Conservation (phyloP, 75 land plant species). For the Cunninghamia lanceolata region DNA sequence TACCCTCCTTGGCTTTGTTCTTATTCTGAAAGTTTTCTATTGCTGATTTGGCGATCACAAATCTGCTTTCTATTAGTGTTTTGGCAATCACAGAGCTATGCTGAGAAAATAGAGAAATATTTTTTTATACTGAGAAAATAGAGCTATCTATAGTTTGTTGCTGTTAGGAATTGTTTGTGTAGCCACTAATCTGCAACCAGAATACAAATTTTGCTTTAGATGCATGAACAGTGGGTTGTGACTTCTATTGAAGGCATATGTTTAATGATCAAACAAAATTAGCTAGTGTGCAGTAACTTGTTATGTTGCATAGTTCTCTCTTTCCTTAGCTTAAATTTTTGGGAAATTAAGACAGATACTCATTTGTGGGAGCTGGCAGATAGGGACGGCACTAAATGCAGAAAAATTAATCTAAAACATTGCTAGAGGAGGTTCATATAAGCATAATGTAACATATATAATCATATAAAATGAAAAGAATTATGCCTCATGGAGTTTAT, state of each 20-base stretch:
- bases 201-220: neutral
- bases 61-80: neutral
- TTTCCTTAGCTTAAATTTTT: neutral
- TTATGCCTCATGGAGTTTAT: neutral
- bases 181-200: neutral
- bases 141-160: neutral
- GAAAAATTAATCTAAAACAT: neutral
- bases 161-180: neutral
- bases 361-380: neutral
- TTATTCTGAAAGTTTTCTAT: neutral
- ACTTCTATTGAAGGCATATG: neutral
- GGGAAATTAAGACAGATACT: neutral
- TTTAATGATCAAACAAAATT: neutral
- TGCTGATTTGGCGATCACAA: neutral
- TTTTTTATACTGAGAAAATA: neutral
- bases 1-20: neutral
- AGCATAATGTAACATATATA: neutral
- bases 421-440: neutral
- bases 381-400: neutral
- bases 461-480: neutral
- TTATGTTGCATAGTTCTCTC: neutral
- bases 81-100: neutral
- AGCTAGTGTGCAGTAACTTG: neutral
- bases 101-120: neutral
- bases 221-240: neutral